These are phyloP conservation scores for Calendula officinalis DNA, from an alignment of 129 eudicot genomes.

Conservation along the genomic window DNA sequence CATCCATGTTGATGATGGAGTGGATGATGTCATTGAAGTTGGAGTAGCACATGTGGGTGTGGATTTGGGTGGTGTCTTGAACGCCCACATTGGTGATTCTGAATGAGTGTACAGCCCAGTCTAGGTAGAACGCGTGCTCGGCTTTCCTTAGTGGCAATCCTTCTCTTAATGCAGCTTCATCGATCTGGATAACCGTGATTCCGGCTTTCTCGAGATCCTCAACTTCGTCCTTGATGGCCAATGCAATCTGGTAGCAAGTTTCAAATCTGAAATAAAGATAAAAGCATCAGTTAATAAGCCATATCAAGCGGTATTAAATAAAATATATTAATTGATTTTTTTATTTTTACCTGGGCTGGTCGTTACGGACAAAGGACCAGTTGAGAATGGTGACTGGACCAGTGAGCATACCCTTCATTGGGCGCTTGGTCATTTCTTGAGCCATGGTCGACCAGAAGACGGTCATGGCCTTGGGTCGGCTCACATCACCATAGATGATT, in stretches of 20 bases:
- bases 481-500: slow-evolving; percentile 69
- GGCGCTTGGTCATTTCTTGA: slow-evolving; percentile 66
- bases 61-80: slow-evolving; percentile 72
- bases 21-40: slow-evolving; percentile 97
- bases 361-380: slow-evolving; percentile 71
- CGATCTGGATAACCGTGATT: slow-evolving; percentile 56
- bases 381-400: slow-evolving; percentile 74
- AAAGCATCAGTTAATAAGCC: background rate
- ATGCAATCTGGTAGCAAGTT: slow-evolving; percentile 74
- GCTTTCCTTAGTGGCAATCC: slow-evolving; percentile 68
- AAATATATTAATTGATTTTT: no score
- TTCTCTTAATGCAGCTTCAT: slow-evolving; percentile 71
- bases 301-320: no score
- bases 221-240: slow-evolving; percentile 71
- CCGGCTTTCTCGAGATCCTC: slow-evolving; percentile 76
- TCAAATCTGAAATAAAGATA: slow-evolving; percentile 40
- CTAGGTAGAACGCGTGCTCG: slow-evolving; percentile 58
- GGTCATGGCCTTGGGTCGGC: slow-evolving; percentile 72
- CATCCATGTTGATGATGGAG: slow-evolving; percentile 98
- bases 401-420: slow-evolving; percentile 83
- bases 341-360: slow-evolving; percentile 51
- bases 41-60: slow-evolving; percentile 99
- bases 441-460: slow-evolving; percentile 71
- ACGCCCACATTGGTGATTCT: slow-evolving; percentile 60
- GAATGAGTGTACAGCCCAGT: slow-evolving; percentile 77